Evolutionary conservation across 257 asterid genomes (phyloP).

Genomic region (Marsdenia floribunda): DNA sequence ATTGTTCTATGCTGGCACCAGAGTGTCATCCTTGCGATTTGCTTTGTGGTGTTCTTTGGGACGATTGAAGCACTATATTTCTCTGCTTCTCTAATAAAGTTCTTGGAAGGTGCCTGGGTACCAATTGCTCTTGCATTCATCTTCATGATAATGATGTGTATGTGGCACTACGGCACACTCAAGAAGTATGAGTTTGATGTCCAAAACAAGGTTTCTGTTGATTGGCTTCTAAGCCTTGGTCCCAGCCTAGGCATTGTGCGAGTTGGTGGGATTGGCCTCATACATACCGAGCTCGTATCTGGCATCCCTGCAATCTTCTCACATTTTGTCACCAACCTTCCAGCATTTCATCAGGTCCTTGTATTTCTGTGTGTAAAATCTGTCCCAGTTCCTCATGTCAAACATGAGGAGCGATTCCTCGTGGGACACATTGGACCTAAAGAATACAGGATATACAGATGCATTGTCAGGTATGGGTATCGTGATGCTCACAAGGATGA

Average conservation of each 20-base stretch:
- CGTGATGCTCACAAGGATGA: slow-evolving; percentile 86
- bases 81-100: slow-evolving; percentile 75
- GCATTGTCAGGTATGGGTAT: slow-evolving; percentile 85
- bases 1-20: slow-evolving; percentile 83
- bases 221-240: slow-evolving; percentile 78
- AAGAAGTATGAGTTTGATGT: slow-evolving; percentile 80
- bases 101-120: slow-evolving; percentile 94
- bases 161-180: slow-evolving; percentile 83
- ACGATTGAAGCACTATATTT: slow-evolving; percentile 69
- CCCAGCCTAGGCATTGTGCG: slow-evolving; percentile 85
- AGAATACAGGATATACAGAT: slow-evolving; percentile 67
- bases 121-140: slow-evolving; percentile 64
- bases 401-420: slow-evolving; percentile 70
- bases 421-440: slow-evolving; percentile 80
- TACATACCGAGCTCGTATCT: slow-evolving; percentile 84
- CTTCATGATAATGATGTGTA: slow-evolving; percentile 70
- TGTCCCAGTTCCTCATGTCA: slow-evolving; percentile 79
- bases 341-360: slow-evolving; percentile 89
- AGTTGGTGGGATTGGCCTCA: slow-evolving; percentile 82
- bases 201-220: slow-evolving; percentile 83
- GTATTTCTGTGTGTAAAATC: slow-evolving; percentile 82
- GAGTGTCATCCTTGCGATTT: slow-evolving; percentile 50
- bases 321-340: slow-evolving; percentile 86
- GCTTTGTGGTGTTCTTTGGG: slow-evolving; percentile 76
- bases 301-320: slow-evolving; percentile 95